Conservation (phyloP, 1,284 basidiomycete genomes). For the Ceratobasidium papillatum region DNA sequence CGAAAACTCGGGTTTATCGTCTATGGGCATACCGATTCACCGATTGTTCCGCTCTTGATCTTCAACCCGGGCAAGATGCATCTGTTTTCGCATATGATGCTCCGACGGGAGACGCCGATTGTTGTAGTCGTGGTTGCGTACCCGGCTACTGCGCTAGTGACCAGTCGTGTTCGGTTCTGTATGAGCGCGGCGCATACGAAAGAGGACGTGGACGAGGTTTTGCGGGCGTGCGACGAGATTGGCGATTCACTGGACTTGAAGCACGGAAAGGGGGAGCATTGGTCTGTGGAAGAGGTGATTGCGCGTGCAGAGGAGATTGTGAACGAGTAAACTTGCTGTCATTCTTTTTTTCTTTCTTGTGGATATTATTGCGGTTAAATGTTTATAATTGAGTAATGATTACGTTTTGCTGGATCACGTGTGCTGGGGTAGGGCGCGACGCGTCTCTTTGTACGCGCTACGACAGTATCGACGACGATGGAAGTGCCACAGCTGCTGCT, state of each 20-base stretch:
- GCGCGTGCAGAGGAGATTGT: conserved; percentile 82
- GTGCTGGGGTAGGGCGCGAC: conserved; percentile 24
- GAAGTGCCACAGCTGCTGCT: conserved; percentile 67
- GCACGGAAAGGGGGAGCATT: conserved; percentile 77
- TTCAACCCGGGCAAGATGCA: conserved; percentile 96
- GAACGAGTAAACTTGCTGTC: conserved; percentile 44
- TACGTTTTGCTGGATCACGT: conserved; percentile 15
- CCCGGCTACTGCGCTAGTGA: conserved; percentile 92
- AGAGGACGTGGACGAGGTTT: conserved; percentile 89
- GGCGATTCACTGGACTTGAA: conserved; percentile 89
- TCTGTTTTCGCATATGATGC: conserved; percentile 89
- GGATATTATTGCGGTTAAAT: conserved; percentile 12
- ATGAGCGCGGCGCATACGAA: conserved; percentile 96
- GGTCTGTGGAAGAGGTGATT: conserved; percentile 83
- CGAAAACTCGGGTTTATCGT: conserved; percentile 96
- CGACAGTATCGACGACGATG: background rate
- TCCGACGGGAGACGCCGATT: conserved; percentile 79
- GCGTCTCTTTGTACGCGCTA: background rate
- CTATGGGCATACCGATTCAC: conserved; percentile 90
- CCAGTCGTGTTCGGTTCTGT: conserved; percentile 92
- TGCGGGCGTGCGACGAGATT: conserved; percentile 92
- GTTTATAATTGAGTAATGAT: conserved; percentile 34
- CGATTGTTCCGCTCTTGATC: conserved; percentile 92
- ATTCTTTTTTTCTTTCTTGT: background rate
- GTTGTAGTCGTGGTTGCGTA: conserved; percentile 91